A percentile compares a stretch with the other conserved stretches of the same genome.
phyloP scores from a whole-genome alignment of 2,329 filamentous ascomycete species.

The Calonectria pteridis region DNA sequence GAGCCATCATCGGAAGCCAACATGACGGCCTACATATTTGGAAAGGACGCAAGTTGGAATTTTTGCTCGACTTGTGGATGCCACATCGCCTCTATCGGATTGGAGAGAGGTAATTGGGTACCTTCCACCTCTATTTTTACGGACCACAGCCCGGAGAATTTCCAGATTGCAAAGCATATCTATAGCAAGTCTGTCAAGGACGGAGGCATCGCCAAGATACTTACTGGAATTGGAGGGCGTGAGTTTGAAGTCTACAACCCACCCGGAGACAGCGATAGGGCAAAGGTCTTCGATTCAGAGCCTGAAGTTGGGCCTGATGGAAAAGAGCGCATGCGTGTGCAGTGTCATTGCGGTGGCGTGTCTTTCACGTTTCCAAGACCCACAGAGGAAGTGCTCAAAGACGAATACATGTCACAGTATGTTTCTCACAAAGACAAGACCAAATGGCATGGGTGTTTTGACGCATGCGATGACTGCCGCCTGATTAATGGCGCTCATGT shows the following conservation, averaged over 20 bases:
- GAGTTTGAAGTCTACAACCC: constrained; percentile 54
- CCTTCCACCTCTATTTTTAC: constrained; percentile 56
- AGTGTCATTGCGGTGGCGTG: constrained; percentile 62
- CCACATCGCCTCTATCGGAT: constrained; percentile 55
- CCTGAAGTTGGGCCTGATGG: constrained; percentile 51
- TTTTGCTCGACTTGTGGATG: constrained; percentile 62
- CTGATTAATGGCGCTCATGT: constrained; percentile 57
- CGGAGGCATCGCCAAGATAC: constrained; percentile 52
- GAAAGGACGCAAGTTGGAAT: constrained; percentile 49
- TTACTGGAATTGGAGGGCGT: constrained; percentile 49
- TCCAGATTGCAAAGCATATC: constrained; percentile 51
- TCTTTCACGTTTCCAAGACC: constrained; percentile 60
- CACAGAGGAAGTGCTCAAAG: constrained; percentile 43
- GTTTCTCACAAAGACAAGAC: constrained; percentile 52
- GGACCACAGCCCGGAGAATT: constrained; percentile 50
- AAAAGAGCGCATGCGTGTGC: constrained; percentile 54
- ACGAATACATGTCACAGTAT: constrained; percentile 47
- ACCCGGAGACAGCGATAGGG: constrained; percentile 40
- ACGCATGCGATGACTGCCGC: constrained; percentile 60
- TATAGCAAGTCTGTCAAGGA: constrained; percentile 53
- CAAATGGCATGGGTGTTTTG: constrained; percentile 59
- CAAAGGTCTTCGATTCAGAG: constrained; percentile 43
- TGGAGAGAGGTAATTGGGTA: constrained; percentile 52
- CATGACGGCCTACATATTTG: constrained; percentile 52
- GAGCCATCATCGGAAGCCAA: constrained; percentile 52